Evolutionary conservation across 768 basidiomycete genomes (phyloP).

Genomic region (Leucosporidium yakuticum): DNA sequence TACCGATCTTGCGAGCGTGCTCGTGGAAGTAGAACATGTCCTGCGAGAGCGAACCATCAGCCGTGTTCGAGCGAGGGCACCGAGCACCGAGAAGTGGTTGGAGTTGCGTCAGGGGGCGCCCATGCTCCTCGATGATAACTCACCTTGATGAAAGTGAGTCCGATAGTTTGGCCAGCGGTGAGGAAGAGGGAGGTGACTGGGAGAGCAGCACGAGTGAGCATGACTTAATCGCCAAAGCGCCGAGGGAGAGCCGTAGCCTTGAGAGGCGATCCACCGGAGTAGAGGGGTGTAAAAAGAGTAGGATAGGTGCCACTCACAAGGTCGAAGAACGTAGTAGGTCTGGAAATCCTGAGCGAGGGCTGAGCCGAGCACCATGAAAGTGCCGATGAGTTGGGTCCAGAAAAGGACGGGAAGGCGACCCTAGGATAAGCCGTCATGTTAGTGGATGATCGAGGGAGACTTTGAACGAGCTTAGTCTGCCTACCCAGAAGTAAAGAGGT

Average conservation of each 20-base stretch:
- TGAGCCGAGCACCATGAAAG: conserved; percentile 29
- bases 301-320: not conserved
- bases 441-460: no score
- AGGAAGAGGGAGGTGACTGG: conserved; percentile 31
- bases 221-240: no score
- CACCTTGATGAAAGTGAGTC: conserved; percentile 15
- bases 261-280: no score
- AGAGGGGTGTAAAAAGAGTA: no score
- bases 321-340: conserved; percentile 30
- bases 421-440: no score
- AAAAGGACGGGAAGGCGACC: conserved; percentile 18
- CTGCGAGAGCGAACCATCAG: not conserved
- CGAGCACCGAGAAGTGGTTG: not conserved
- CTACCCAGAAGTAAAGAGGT: conserved; percentile 26
- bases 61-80: no score
- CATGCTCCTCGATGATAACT: not conserved
- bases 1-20: conserved; percentile 20
- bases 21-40: conserved; percentile 32
- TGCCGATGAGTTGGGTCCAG: conserved; percentile 35
- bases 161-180: conserved; percentile 26
- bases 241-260: no score
- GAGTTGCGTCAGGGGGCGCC: no score
- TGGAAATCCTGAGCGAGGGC: conserved; percentile 17
- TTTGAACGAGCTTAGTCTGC: not conserved
- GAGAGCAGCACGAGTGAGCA: no score